Evolutionary conservation across 1,284 basidiomycete genomes (phyloP), one percentile per base, ranked within the genome.

Genomic region (Chalciporus sp.): DNA sequence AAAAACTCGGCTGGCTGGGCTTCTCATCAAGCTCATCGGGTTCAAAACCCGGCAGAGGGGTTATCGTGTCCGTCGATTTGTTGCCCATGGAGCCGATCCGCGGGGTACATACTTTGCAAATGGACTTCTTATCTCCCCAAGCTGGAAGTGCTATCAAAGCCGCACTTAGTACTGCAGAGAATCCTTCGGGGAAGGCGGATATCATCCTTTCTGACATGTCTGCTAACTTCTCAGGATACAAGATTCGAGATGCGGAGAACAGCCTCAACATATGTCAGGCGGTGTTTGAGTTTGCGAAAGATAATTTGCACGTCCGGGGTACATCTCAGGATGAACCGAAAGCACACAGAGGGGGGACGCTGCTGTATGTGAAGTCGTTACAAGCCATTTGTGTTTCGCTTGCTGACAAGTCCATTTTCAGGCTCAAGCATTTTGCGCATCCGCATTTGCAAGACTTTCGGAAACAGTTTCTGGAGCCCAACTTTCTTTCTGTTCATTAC

Each of bases 191-290:
- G 17, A 81, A 79, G 71, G 84, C 81, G 9, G 89, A 92, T 62
- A 71, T 92, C 12, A 78, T 92, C 42, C 77, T 92, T 4, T 90
- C 86, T 3, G 90, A 92, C 60, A 90, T 92, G 83, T 87, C 88
- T 1, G 81, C 83, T 16, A 91, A 92, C 65, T 72, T 80, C 47
- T 80, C 86, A 4, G 90, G 90, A 8, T 84, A 86, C 59, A 70
- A 75, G 16, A 73, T 72, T 1, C 76, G 74, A 44, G 90, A 92
- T 65, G 78, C 76, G 7, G 79, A 85, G 59, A 71, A 77, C 10
- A 83, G 84, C 52, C 73, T 90, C 11, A 75, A 82, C 40, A 83
- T 92, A 29, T 87, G 83, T 63, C 68, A 79, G 43, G 80, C 83
- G 7, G 88, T 87, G 0, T 81, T 85, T 54, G 69, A 76, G 35